Evolutionary conservation across 352 stramenopile species (phyloP).

Genomic region (Phytophthora agathidicida): DNA sequence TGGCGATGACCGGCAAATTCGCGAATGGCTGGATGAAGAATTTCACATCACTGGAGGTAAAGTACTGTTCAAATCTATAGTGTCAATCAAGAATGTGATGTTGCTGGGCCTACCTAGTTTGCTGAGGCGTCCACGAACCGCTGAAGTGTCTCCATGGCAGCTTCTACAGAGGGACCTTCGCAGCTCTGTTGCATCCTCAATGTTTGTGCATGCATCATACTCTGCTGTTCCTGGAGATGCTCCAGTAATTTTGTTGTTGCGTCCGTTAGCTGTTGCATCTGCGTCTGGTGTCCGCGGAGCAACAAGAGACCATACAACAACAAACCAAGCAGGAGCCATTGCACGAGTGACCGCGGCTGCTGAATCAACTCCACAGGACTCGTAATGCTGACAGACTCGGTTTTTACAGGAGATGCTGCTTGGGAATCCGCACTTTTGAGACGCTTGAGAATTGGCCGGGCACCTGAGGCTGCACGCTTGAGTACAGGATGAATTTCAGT

Average conservation of each 20-base stretch:
- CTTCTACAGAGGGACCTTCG: slow-evolving; percentile 26
- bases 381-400: not conserved
- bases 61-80: slow-evolving; percentile 15
- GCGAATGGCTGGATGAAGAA: no score
- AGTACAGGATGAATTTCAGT: slow-evolving; percentile 16
- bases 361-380: slow-evolving; percentile 7
- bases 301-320: slow-evolving; percentile 45
- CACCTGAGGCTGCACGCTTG: slow-evolving; percentile 12
- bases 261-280: slow-evolving; percentile 49
- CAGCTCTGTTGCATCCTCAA: slow-evolving; percentile 34
- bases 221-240: slow-evolving; percentile 34
- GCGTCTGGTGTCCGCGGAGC: slow-evolving; percentile 43
- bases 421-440: slow-evolving; percentile 2
- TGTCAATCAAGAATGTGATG: slow-evolving; percentile 21
- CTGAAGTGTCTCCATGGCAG: slow-evolving; percentile 32
- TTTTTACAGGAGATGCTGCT: not conserved
- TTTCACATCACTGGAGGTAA: no score
- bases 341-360: slow-evolving; percentile 18
- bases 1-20: no score
- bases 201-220: slow-evolving; percentile 15
- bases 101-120: no score
- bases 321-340: slow-evolving; percentile 42
- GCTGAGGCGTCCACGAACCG: slow-evolving; percentile 30
- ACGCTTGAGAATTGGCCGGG: slow-evolving; percentile 3
- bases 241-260: slow-evolving; percentile 46